Evolutionary conservation across 2,329 filamentous ascomycete species (phyloP).

Genomic region (Harringtonia lauricola): DNA sequence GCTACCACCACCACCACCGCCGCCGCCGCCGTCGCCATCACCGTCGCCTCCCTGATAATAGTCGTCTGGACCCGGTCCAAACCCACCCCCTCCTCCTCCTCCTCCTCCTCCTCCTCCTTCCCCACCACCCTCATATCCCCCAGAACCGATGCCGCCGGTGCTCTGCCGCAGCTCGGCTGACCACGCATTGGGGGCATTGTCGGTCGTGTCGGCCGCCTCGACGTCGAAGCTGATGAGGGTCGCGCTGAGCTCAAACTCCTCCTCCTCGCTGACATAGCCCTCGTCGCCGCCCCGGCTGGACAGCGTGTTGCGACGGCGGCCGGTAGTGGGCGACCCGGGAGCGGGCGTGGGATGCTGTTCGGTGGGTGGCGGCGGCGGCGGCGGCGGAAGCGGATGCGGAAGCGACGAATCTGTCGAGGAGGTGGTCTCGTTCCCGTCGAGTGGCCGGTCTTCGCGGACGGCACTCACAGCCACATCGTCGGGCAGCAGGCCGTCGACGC

Average conservation of each 20-base stretch:
- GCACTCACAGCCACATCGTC: too few relatives aligned
- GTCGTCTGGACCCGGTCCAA: too few relatives aligned
- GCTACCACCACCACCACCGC: not conserved
- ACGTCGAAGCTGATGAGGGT: slow-evolving; percentile 52
- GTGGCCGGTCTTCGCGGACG: not conserved
- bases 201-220: slow-evolving; percentile 41
- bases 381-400: not conserved
- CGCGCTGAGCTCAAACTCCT: slow-evolving; percentile 38
- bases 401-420: not conserved
- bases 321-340: not conserved
- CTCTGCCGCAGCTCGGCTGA: slow-evolving; percentile 47
- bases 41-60: too few relatives aligned
- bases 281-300: slow-evolving; percentile 29
- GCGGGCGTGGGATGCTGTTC: not conserved
- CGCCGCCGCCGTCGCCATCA: not conserved
- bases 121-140: not conserved
- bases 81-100: not conserved
- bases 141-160: not conserved
- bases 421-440: not conserved
- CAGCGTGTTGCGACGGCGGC: slow-evolving; percentile 26
- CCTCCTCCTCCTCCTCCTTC: slow-evolving; percentile 1
- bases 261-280: slow-evolving; percentile 43
- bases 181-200: slow-evolving; percentile 42
- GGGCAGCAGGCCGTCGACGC: not conserved
- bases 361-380: not conserved